phyloP scores from a whole-genome alignment of 441 rosid genomes.

The Daphne laureola region DNA sequence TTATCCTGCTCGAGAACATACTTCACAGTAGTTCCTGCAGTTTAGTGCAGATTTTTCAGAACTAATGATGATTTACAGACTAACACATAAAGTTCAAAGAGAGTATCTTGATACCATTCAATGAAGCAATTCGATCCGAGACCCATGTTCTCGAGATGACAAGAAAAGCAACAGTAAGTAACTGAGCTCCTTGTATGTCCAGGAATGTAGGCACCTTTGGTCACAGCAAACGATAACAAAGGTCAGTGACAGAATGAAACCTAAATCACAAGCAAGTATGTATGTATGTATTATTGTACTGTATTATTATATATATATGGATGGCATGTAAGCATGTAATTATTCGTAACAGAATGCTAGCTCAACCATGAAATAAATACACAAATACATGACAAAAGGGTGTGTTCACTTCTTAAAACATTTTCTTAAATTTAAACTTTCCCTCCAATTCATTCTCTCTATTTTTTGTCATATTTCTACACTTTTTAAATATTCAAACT shows the following conservation, averaged over 20 bases:
- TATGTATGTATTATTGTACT: no score
- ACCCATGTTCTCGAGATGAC: slow-evolving; percentile 93
- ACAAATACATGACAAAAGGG: no score
- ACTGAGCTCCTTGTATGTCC: slow-evolving; percentile 93
- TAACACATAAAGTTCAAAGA: slow-evolving; percentile 4
- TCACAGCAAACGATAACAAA: slow-evolving; percentile 14
- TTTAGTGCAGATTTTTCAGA: slow-evolving; percentile 8
- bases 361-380: no score
- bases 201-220: slow-evolving; percentile 80
- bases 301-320: no score
- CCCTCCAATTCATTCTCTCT: no score
- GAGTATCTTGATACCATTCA: slow-evolving; percentile 56
- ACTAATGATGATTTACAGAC: slow-evolving; percentile 13
- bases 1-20: slow-evolving; percentile 95
- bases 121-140: slow-evolving; percentile 94
- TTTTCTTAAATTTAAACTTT: no score
- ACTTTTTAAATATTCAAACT: no score
- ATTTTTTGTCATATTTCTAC: no score
- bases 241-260: slow-evolving; percentile 5
- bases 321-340: no score
- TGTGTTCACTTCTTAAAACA: no score
- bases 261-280: no score
- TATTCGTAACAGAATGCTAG: no score
- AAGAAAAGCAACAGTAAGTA: slow-evolving; percentile 80
- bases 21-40: slow-evolving; percentile 92